Evolutionary conservation across 306 rosid genomes (phyloP).

Genomic region (Sechiopsis laciniata): DNA sequence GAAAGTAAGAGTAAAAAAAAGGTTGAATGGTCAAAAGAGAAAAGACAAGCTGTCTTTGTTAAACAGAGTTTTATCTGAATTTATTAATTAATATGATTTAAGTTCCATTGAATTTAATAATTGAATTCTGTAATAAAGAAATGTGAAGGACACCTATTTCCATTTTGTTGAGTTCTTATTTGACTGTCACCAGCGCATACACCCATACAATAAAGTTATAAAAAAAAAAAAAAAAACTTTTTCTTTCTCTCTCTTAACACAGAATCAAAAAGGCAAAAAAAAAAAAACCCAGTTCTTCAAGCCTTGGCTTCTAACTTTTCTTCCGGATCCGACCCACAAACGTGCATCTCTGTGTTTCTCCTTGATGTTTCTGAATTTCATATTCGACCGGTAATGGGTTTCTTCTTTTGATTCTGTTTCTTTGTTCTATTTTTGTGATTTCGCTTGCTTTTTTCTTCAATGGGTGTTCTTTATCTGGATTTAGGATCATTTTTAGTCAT

Average conservation of each 20-base stretch:
- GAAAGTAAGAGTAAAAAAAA: background rate
- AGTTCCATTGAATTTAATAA: background rate
- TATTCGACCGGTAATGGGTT: constrained; percentile 27
- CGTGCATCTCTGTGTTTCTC: constrained; percentile 16
- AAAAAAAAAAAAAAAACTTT: too few species aligned
- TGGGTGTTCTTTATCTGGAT: constrained; percentile 11
- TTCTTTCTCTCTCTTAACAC: constrained; percentile 27
- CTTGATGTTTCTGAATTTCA: constrained; percentile 28
- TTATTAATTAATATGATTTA: background rate
- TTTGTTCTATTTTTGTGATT: background rate
- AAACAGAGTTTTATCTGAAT: background rate
- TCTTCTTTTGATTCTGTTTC: constrained; percentile 10
- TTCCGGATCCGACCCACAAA: constrained; percentile 15
- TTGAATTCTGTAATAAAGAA: background rate
- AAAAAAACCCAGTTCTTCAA: constrained; percentile 21
- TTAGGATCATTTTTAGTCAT: background rate
- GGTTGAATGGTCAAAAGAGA: constrained; percentile 18
- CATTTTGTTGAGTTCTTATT: constrained; percentile 34
- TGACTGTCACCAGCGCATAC: background rate
- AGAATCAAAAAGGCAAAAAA: constrained; percentile 24
- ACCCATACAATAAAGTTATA: too few species aligned
- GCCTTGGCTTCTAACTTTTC: constrained; percentile 19
- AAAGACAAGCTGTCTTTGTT: constrained; percentile 11
- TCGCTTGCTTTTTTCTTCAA: background rate
- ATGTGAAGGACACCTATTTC: background rate